A percentile compares a stretch with the other conserved stretches of the same genome.
Evolutionary conservation across 75 land plant genomes (phyloP).

Genomic region (Cryptomeria japonica): DNA sequence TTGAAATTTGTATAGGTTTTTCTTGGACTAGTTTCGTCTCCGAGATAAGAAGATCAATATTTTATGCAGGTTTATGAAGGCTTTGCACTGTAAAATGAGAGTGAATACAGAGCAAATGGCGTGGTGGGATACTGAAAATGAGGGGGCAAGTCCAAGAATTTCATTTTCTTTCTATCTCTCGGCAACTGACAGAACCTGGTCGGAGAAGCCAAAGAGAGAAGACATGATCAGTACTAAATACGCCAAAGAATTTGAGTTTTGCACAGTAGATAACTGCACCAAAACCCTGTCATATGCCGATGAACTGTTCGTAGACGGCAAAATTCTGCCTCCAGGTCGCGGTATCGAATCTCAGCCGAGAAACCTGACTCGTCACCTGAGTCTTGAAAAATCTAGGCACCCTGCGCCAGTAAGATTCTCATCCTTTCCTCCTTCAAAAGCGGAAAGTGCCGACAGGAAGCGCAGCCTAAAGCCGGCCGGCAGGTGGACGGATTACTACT

Average conservation of each 20-base stretch:
- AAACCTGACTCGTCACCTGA: neutral
- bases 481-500: neutral
- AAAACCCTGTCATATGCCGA: neutral
- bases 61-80: neutral
- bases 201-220: neutral
- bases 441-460: neutral
- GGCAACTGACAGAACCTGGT: neutral
- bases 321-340: neutral
- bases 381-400: neutral
- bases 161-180: conserved; percentile 10
- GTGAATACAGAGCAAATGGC: neutral
- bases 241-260: conserved; percentile 6
- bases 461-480: neutral
- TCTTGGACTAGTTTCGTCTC: neutral
- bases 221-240: neutral
- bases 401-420: neutral
- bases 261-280: neutral
- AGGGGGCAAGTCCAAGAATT: neutral
- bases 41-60: neutral
- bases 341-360: neutral
- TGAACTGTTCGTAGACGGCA: conserved; percentile 10
- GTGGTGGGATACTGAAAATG: neutral
- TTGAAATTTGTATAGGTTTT: neutral
- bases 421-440: neutral
- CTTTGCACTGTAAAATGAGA: neutral